A percentile compares a stretch with the other conserved stretches of the same genome.
phyloP scores from a whole-genome alignment of 75 land plant genomes.

The Ceratopteris richardii region DNA sequence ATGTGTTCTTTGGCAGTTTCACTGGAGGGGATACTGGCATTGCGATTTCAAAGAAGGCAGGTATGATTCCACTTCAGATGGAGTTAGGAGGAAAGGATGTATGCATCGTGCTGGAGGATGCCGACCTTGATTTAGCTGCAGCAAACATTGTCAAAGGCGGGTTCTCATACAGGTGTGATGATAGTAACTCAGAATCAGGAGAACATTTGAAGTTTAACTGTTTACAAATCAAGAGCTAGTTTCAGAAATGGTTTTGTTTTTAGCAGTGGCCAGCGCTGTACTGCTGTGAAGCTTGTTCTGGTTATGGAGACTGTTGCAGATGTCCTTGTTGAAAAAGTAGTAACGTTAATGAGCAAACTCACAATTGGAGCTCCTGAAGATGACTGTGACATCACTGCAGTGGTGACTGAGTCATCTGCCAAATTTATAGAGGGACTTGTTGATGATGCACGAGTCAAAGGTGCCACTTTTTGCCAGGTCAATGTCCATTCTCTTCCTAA shows the following conservation, averaged over 20 bases:
- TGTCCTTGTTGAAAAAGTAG: constrained; percentile 66
- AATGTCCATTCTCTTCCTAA: too few species aligned
- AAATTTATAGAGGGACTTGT: constrained; percentile 86
- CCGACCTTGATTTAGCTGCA: constrained; percentile 81
- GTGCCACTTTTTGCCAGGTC: constrained; percentile 76
- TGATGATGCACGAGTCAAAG: constrained; percentile 74
- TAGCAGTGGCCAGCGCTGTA: constrained; percentile 86
- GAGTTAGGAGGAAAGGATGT: constrained; percentile 94
- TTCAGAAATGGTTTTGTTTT: neutral
- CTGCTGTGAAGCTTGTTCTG: constrained; percentile 81
- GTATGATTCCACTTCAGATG: constrained; percentile 94
- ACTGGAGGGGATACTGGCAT: constrained; percentile 94
- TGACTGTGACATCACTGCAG: constrained; percentile 83
- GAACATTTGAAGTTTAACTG: too few species aligned
- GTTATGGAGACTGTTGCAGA: constrained; percentile 94
- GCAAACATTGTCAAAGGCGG: constrained; percentile 80
- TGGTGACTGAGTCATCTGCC: constrained; percentile 85
- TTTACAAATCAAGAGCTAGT: too few species aligned
- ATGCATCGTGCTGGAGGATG: constrained; percentile 89
- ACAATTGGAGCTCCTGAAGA: constrained; percentile 80
- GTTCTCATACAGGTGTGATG: constrained; percentile 72
- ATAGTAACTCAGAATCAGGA: too few species aligned
- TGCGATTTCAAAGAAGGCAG: constrained; percentile 87
- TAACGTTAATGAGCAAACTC: constrained; percentile 57
- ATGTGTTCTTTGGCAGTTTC: constrained; percentile 51